Evolutionary conservation across 2,329 filamentous ascomycete species (phyloP).

Genomic region (Exserohilum turcica): DNA sequence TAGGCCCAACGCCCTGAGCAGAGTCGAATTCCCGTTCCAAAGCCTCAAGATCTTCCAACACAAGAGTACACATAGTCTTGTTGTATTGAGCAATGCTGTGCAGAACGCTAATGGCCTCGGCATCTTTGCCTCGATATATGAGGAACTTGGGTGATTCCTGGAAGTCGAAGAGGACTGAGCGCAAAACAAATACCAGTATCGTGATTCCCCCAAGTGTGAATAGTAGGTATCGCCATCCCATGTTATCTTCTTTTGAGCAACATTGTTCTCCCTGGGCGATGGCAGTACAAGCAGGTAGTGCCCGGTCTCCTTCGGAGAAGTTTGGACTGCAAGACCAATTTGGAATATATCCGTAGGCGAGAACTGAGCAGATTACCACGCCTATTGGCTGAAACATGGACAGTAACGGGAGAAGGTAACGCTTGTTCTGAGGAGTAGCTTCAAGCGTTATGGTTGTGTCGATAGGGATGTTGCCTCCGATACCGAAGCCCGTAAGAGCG

Average conservation of each 20-base stretch:
- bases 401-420: slow-evolving; percentile 59
- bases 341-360: slow-evolving; percentile 61
- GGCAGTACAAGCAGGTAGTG: slow-evolving; percentile 54
- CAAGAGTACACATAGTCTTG: slow-evolving; percentile 41
- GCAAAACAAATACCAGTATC: slow-evolving; percentile 55
- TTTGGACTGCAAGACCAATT: slow-evolving; percentile 58
- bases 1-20: slow-evolving; percentile 21
- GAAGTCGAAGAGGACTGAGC: slow-evolving; percentile 61
- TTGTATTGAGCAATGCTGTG: slow-evolving; percentile 53
- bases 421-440: slow-evolving; percentile 59
- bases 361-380: slow-evolving; percentile 57
- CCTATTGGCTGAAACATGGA: slow-evolving; percentile 63
- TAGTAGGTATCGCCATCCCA: slow-evolving; percentile 54
- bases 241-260: slow-evolving; percentile 47
- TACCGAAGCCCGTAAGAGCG: slow-evolving; percentile 60
- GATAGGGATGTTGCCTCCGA: slow-evolving; percentile 61
- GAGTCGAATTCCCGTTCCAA: slow-evolving; percentile 41
- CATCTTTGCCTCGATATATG: slow-evolving; percentile 59
- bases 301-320: slow-evolving; percentile 51
- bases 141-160: slow-evolving; percentile 66
- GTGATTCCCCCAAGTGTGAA: slow-evolving; percentile 50
- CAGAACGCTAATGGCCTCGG: slow-evolving; percentile 55
- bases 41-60: slow-evolving; percentile 44
- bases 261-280: slow-evolving; percentile 40
- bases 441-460: slow-evolving; percentile 63